Conservation (phyloP, 2,329 filamentous ascomycete species). For the Colletotrichum sp. region DNA sequence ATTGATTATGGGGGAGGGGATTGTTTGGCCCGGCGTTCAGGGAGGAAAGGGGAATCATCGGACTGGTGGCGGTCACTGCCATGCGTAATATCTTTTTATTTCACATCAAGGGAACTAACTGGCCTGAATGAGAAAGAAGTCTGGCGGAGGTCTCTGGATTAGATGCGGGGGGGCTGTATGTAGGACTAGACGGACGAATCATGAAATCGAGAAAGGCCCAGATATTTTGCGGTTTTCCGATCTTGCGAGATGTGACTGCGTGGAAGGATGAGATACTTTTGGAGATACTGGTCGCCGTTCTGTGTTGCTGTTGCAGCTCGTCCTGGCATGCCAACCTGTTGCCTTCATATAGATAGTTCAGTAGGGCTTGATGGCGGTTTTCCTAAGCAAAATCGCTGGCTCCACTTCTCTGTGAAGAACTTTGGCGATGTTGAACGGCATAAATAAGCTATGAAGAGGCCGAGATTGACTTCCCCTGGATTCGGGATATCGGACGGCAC, state of each 20-base stretch:
- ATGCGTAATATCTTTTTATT: not conserved
- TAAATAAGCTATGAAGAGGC: not conserved
- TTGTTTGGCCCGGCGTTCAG: slow-evolving; percentile 15
- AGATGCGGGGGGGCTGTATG: not conserved
- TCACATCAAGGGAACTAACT: not conserved
- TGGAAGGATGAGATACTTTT: not conserved
- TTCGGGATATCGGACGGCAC: not conserved
- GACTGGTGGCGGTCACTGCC: not conserved
- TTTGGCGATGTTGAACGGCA: not conserved
- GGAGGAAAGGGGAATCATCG: not conserved
- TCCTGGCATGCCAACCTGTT: not conserved
- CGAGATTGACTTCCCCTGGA: no score
- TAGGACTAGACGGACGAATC: slow-evolving; percentile 6
- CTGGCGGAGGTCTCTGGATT: not conserved
- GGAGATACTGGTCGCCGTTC: not conserved
- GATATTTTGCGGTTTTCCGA: accelerated
- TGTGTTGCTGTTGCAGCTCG: not conserved
- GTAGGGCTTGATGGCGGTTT: not conserved
- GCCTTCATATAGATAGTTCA: accelerated
- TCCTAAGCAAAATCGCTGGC: not conserved
- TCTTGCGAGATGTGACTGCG: not conserved
- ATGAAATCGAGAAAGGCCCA: not conserved
- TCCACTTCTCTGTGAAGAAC: not conserved
- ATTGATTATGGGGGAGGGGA: not conserved
- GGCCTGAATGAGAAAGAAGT: not conserved